Evolutionary conservation across 2,329 filamentous ascomycete genomes (phyloP).

Genomic region (Talaromyces islandicus): DNA sequence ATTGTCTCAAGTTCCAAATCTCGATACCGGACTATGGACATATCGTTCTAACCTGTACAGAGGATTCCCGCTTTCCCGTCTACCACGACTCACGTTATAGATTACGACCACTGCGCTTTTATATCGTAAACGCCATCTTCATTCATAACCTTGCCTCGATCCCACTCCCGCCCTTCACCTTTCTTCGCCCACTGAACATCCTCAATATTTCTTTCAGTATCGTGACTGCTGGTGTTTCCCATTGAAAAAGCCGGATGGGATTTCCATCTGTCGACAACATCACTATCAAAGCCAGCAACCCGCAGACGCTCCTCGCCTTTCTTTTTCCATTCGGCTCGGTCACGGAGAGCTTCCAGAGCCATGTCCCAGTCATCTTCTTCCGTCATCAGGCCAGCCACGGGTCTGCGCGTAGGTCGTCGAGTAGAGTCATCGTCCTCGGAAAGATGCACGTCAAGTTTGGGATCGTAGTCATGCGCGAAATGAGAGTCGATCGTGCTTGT

Average conservation of each 20-base stretch:
- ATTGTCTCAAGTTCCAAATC: neutral
- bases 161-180: conserved; percentile 64
- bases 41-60: neutral
- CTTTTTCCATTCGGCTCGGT: conserved; percentile 71
- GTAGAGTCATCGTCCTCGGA: conserved; percentile 52
- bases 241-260: conserved; percentile 50
- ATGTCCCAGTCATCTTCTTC: conserved; percentile 69
- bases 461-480: conserved; percentile 64
- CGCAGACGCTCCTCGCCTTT: conserved; percentile 70
- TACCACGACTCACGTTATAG: neutral
- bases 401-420: conserved; percentile 41
- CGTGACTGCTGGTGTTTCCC: conserved; percentile 15
- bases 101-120: conserved; percentile 42
- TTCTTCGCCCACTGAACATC: conserved; percentile 67
- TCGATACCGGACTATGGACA: no score
- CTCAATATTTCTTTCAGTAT: conserved; percentile 50
- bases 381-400: conserved; percentile 38
- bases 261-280: conserved; percentile 67
- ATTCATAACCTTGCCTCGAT: conserved; percentile 56
- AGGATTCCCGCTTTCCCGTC: no score
- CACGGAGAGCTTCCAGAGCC: conserved; percentile 68
- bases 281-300: conserved; percentile 71
- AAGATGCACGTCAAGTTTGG: conserved; percentile 37
- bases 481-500: conserved; percentile 69
- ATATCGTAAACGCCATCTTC: conserved; percentile 49